Base-by-base conservation (phyloP, 768 basidiomycete genomes). In the Leccinellum albellum region DNA sequence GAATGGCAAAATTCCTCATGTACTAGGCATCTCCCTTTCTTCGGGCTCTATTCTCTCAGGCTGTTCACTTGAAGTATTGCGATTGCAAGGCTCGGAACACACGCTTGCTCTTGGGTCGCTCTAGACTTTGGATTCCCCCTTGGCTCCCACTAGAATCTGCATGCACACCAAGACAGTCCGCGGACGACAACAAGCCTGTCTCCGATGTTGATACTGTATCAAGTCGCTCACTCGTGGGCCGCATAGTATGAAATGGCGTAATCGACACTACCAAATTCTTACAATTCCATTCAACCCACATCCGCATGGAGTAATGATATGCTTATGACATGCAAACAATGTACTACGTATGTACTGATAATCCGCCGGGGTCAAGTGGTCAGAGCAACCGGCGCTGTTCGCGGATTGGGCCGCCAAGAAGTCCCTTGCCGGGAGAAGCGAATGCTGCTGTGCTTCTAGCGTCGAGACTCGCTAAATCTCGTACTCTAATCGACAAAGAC, bases 371-470 rank as follows among this genome's bases (percentile, higher is more conserved):
- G 56, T 45, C 31, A 45, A 12, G 28, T 32, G 28, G 31, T 21
- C 32, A 31, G 45, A 21, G 28, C 53, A 44, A 44, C 32, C 53
- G n/a, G n/a, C n/a, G 24, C 21, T 29, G 33, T 51, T 26, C 37
- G 49, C 62, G 57, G 55, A 63, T 65, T 55, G 42, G 44, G 37
- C 31, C 7, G 65, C 65, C 66, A 66, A 66, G 66, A 58, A 49
- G 12, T 49, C 50, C 51, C 24, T 29, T 40, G 37, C 37, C 37
- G n/a, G 23, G 24, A 48, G 59, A 51, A 50, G 55, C 33, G 45
- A 49, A 31, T 15, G 8, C n/a, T n/a, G n/a, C 37, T 26, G 9
- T 42, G 42, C 40, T 42, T 56, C 52, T n/a, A 37, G 17, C 14
- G 26, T 37, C 54, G 37, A 51, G 52, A 53, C 53, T 45, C 42